Evolutionary conservation across 345 rosid genomes (phyloP).

Genomic region (Populus alba): DNA sequence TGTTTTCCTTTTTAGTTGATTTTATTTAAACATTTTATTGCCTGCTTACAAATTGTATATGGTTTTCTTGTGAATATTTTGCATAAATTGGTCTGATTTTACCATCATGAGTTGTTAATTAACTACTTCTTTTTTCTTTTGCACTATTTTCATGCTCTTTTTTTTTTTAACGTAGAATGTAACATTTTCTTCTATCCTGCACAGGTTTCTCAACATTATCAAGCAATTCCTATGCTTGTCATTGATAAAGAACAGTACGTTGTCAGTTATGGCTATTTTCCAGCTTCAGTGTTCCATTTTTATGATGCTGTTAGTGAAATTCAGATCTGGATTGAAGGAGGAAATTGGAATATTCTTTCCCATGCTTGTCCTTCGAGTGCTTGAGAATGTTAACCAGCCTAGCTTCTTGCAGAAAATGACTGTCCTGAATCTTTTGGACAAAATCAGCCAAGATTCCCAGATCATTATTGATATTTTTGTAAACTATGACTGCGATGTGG

Average conservation of each 20-base stretch:
- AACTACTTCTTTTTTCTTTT: neutral
- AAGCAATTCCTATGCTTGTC: conserved; percentile 92
- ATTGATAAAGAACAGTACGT: conserved; percentile 86
- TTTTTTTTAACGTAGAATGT: neutral
- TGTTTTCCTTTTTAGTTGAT: neutral
- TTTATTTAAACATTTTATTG: neutral
- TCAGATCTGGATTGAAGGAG: conserved; percentile 76
- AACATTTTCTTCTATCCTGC: conserved; percentile 16
- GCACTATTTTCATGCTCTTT: neutral
- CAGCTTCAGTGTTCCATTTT: conserved; percentile 95
- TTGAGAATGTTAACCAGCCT: conserved; percentile 96
- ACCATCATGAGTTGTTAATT: neutral
- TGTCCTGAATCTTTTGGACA: conserved; percentile 78
- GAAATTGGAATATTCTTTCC: conserved; percentile 96
- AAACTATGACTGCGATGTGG: conserved; percentile 94
- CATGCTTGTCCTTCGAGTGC: conserved; percentile 90
- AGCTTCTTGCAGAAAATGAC: conserved; percentile 97
- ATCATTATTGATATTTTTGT: conserved; percentile 84
- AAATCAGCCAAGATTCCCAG: conserved; percentile 72
- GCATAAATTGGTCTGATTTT: neutral
- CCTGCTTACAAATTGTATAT: neutral
- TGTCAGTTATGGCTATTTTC: conserved; percentile 91
- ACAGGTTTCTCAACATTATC: conserved; percentile 83
- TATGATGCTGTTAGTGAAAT: conserved; percentile 67
- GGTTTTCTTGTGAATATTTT: neutral